Percentiles rank a stretch among this genome's conserved stretches.
These are phyloP conservation scores for Phialophora macrospora DNA, from an alignment of 2,329 filamentous ascomycete genomes.

Conservation along the genomic window DNA sequence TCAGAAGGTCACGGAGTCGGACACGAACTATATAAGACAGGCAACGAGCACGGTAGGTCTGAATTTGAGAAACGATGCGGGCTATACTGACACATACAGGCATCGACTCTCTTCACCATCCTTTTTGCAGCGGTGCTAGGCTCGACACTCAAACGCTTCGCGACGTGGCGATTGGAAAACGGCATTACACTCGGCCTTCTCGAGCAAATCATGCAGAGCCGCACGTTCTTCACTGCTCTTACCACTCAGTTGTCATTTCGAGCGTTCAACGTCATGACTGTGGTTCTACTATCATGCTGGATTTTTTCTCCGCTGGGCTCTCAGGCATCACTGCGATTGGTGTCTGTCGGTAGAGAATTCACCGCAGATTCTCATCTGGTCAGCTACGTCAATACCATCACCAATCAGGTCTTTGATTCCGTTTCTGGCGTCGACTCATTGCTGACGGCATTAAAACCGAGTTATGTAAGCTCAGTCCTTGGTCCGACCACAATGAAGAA, in stretches of 20 bases:
- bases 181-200: not conserved
- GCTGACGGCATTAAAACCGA: constrained; percentile 28
- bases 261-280: constrained; percentile 2
- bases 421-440: constrained; percentile 24
- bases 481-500: constrained; percentile 27
- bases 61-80: not conserved
- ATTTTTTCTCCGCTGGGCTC: constrained; percentile 36
- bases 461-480: constrained; percentile 33
- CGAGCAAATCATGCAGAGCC: not conserved
- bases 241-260: not conserved
- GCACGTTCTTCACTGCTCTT: not conserved
- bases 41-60: not conserved
- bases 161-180: not conserved
- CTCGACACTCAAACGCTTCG: not conserved
- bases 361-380: not conserved
- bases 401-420: not conserved
- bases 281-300: constrained; percentile 33
- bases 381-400: not conserved
- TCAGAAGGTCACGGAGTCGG: not conserved
- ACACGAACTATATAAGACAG: not conserved
- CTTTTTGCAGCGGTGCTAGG: not conserved
- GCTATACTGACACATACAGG: not conserved
- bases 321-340: constrained; percentile 34
- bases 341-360: constrained; percentile 14
- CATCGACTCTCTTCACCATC: not conserved